Evolutionary conservation across 164 flowering plant genomes (phyloP).

Genomic region (Umbilicus rupestris): DNA sequence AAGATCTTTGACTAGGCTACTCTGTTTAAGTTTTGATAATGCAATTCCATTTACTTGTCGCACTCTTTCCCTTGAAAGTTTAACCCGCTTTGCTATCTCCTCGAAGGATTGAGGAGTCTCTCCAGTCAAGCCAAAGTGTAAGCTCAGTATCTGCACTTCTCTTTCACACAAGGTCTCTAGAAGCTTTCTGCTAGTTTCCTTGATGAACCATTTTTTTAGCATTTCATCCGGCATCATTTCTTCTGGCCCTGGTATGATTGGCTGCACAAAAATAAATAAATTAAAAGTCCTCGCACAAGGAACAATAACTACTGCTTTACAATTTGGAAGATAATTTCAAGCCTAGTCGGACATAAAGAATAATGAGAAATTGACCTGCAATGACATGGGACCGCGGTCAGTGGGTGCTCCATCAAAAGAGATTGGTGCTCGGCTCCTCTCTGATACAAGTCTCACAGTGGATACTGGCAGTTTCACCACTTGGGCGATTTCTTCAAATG

Average conservation of each 20-base stretch:
- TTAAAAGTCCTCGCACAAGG: background rate
- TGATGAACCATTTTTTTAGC: constrained; percentile 27
- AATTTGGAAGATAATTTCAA: background rate
- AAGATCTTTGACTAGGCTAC: constrained; percentile 13
- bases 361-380: constrained; percentile 30
- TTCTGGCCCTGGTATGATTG: constrained; percentile 41
- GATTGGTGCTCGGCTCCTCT: constrained; percentile 35
- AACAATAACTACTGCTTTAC: background rate
- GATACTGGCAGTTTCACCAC: constrained; percentile 18
- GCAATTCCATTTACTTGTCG: constrained; percentile 41
- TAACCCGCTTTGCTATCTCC: constrained; percentile 39
- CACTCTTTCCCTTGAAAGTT: constrained; percentile 52
- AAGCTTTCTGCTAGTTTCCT: constrained; percentile 27
- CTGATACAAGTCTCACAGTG: constrained; percentile 25
- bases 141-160: constrained; percentile 32
- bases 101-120: constrained; percentile 35
- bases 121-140: constrained; percentile 38
- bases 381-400: constrained; percentile 27
- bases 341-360: background rate
- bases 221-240: constrained; percentile 40
- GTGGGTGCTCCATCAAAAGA: constrained; percentile 36
- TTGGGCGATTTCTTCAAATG: constrained; percentile 39
- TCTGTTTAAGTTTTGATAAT: constrained; percentile 27
- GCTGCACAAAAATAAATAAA: constrained; percentile 25
- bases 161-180: constrained; percentile 28